Conservation (phyloP, 176 grass and related monocot species). For the Oryza australiensis region DNA sequence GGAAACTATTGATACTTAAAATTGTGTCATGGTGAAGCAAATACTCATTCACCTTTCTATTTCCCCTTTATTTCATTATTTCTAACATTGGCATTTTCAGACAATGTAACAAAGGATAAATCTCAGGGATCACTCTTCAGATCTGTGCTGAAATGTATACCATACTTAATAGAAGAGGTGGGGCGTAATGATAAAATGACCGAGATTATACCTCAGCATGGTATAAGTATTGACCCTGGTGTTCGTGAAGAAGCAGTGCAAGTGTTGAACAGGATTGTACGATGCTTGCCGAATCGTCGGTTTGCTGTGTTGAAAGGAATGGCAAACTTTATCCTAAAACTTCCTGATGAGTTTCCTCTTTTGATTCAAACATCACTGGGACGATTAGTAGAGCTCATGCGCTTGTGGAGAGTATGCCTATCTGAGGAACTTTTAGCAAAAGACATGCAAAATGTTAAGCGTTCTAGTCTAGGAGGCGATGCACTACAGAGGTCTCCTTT, state of each 20-base stretch:
- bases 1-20: slow-evolving; percentile 21
- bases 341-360: slow-evolving; percentile 95
- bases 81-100: slow-evolving; percentile 50
- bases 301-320: slow-evolving; percentile 99
- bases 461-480: slow-evolving; percentile 56
- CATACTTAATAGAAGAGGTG: slow-evolving; percentile 93
- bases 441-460: slow-evolving; percentile 58
- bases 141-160: slow-evolving; percentile 97
- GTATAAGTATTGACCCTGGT: slow-evolving; percentile 94
- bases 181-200: slow-evolving; percentile 91
- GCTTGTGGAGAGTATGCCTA: slow-evolving; percentile 84
- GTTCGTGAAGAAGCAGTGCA: slow-evolving; percentile 95
- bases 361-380: slow-evolving; percentile 91
- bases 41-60: neutral
- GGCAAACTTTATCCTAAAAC: slow-evolving; percentile 95
- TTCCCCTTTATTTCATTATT: slow-evolving; percentile 18
- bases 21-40: slow-evolving; percentile 1
- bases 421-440: slow-evolving; percentile 75
- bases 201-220: slow-evolving; percentile 96
- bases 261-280: slow-evolving; percentile 91
- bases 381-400: slow-evolving; percentile 89
- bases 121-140: slow-evolving; percentile 91
- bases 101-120: slow-evolving; percentile 94
- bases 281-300: slow-evolving; percentile 80
- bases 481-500: slow-evolving; percentile 64